phyloP scores from a whole-genome alignment of 805 yeast genomes.

The Ogataea methanolica region DNA sequence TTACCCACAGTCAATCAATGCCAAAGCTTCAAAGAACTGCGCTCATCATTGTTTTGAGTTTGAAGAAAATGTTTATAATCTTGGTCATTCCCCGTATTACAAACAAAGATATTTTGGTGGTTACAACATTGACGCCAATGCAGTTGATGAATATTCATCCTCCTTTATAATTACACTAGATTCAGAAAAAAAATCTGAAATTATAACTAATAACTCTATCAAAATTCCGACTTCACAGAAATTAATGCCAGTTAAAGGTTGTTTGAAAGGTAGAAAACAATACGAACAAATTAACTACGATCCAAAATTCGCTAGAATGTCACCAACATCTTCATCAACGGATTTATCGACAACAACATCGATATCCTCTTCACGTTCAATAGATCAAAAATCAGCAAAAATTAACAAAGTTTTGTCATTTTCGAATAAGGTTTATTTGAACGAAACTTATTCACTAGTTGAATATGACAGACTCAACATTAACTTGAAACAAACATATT shows the following conservation, averaged over 20 bases:
- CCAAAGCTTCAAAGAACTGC: constrained; percentile 10
- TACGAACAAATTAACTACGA: background rate
- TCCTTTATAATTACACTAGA: too few relatives aligned
- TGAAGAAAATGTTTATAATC: constrained; percentile 18
- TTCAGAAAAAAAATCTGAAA: constrained; percentile 3
- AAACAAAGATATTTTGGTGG: constrained; percentile 9
- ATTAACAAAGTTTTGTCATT: constrained; percentile 27
- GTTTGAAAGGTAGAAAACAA: constrained; percentile 4
- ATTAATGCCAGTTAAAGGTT: constrained; percentile 3
- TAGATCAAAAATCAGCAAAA: background rate
- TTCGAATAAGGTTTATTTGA: constrained; percentile 42
- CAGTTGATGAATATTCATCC: background rate
- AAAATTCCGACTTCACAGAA: constrained; percentile 1
- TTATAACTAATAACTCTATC: constrained; percentile 4
- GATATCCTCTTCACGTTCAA: background rate
- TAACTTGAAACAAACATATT: constrained; percentile 43
- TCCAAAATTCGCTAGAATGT: background rate
- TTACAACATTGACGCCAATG: background rate
- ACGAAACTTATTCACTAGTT: constrained; percentile 48
- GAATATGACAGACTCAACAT: constrained; percentile 52
- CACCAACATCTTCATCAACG: background rate
- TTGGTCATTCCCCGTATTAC: constrained; percentile 15
- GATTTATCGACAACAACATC: background rate
- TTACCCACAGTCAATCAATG: constrained; percentile 11
- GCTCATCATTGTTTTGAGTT: constrained; percentile 15